phyloP scores from a whole-genome alignment of 2,329 filamentous ascomycete genomes.

The Diaporthe sp. region DNA sequence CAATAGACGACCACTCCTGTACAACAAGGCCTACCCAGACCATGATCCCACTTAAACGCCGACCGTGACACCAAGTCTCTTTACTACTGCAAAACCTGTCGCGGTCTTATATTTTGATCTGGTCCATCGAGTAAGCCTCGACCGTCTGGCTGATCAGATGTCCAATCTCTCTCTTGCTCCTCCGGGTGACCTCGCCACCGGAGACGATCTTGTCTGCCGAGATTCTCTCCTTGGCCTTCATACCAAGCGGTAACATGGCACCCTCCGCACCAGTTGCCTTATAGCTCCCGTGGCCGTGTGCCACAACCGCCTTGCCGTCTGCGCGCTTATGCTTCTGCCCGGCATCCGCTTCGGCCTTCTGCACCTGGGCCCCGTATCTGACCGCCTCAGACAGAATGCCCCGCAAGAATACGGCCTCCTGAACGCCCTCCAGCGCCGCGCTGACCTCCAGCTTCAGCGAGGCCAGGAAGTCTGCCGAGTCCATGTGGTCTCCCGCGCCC shows the following conservation, averaged over 20 bases:
- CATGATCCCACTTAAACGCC: neutral
- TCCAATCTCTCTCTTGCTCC: constrained; percentile 80
- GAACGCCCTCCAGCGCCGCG: constrained; percentile 78
- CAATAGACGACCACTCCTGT: constrained; percentile 9
- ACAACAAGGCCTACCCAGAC: constrained; percentile 11
- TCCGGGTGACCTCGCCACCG: constrained; percentile 77
- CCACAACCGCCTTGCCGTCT: constrained; percentile 11
- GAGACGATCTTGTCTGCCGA: constrained; percentile 71
- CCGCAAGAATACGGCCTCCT: constrained; percentile 75
- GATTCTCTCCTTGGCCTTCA: constrained; percentile 69
- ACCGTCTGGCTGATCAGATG: constrained; percentile 84
- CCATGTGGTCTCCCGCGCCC: constrained; percentile 58
- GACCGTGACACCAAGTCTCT: neutral
- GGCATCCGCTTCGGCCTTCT: constrained; percentile 40
- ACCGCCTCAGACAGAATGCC: constrained; percentile 76
- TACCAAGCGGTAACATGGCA: constrained; percentile 77
- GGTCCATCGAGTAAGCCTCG: constrained; percentile 86
- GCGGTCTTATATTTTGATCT: constrained; percentile 71
- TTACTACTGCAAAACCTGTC: constrained; percentile 31
- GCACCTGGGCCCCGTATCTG: constrained; percentile 65
- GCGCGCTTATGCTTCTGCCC: constrained; percentile 39
- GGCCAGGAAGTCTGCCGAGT: constrained; percentile 73
- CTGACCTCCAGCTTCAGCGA: constrained; percentile 77
- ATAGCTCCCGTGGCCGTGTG: constrained; percentile 33
- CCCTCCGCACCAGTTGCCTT: constrained; percentile 50